A percentile compares a stretch with the other conserved stretches of the same genome.
Conservation (phyloP, 352 stramenopile species). For the Globisporangium sylvaticum region DNA sequence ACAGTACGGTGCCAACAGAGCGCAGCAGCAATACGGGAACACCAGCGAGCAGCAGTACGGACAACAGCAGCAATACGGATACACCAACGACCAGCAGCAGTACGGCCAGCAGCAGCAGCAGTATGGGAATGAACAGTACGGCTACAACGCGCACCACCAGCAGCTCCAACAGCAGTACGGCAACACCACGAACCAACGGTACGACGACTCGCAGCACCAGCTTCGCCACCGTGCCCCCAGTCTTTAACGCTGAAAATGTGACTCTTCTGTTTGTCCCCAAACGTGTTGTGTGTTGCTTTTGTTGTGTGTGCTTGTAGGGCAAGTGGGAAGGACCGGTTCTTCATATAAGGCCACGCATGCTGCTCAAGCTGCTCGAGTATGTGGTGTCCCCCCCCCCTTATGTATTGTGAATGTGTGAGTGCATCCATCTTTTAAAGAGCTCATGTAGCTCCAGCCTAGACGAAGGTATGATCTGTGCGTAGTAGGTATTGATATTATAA, state of each 20-base stretch:
- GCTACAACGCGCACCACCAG: slow-evolving; percentile 9
- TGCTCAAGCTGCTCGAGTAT: neutral
- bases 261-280: neutral
- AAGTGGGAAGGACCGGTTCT: slow-evolving; percentile 7
- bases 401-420: neutral
- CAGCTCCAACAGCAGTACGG: slow-evolving; percentile 12
- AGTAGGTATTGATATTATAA: neutral
- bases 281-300: neutral
- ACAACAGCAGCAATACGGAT: slow-evolving; percentile 14
- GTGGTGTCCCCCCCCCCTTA: neutral
- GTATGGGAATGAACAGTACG: slow-evolving; percentile 11
- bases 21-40: slow-evolving; percentile 24
- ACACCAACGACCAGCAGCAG: slow-evolving; percentile 22
- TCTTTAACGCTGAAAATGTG: neutral
- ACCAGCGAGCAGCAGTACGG: slow-evolving; percentile 11
- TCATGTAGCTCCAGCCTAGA: neutral
- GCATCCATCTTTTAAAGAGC: neutral
- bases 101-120: slow-evolving; percentile 10
- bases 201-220: slow-evolving; percentile 1
- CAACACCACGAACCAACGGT: slow-evolving; percentile 12
- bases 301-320: neutral
- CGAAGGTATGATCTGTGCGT: neutral
- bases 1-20: neutral
- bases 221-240: neutral
- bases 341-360: neutral